phyloP scores from a whole-genome alignment of 2,329 filamentous ascomycete species.

The Fusarium virguliforme region DNA sequence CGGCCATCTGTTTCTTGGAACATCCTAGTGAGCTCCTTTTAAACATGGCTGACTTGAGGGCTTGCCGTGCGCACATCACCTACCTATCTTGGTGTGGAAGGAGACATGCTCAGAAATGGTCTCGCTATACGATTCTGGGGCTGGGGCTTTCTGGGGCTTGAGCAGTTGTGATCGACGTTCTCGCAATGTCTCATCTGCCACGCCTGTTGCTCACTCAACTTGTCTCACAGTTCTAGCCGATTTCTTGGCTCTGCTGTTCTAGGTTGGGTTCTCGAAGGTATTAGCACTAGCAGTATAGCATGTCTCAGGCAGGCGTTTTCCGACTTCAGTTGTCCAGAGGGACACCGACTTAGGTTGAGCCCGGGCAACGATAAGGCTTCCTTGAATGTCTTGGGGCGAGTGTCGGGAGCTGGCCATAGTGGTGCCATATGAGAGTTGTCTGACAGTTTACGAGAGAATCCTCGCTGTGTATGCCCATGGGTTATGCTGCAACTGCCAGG shows the following conservation, averaged over 20 bases:
- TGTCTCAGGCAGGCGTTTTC: background rate
- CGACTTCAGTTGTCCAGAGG: background rate
- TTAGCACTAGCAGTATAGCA: background rate
- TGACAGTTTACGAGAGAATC: background rate
- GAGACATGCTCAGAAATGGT: background rate
- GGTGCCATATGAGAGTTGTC: background rate
- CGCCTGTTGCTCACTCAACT: background rate
- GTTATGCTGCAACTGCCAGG: background rate
- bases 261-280: background rate
- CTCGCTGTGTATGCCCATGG: background rate
- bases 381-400: background rate
- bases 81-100: background rate
- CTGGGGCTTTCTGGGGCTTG: background rate
- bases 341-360: background rate
- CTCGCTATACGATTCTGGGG: background rate
- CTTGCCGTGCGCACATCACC: background rate
- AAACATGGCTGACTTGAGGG: background rate
- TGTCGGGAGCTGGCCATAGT: background rate
- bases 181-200: background rate
- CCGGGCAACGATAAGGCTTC: background rate
- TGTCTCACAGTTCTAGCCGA: background rate
- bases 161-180: background rate
- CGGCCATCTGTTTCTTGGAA: background rate
- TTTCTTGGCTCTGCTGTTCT: background rate
- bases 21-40: background rate